Base-by-base conservation (phyloP, 2,329 filamentous ascomycete species). In the Xylaria sp. region DNA sequence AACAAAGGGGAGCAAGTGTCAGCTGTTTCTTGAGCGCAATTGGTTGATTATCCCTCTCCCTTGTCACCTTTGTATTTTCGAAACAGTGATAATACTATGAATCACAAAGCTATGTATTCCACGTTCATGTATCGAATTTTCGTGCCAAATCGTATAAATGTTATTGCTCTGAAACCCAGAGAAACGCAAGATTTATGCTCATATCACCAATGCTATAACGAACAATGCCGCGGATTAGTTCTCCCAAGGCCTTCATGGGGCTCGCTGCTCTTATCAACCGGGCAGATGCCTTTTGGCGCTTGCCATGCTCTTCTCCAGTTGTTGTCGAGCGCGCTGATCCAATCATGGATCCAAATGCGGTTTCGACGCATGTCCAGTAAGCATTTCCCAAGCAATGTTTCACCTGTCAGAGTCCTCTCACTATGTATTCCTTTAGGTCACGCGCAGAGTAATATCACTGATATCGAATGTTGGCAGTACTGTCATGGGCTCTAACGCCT, bases 401-500 rank as follows among this genome's bases (percentile, higher is more conserved):
- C 23, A 25, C 23, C 23, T 25, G 6, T 31, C 13, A 15, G 18
- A 8, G 7, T 15, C 50, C 18, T 54, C 25, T n/a, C 15, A 31
- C 5, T 37, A 15, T 13, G 15, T n/a, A 25, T n/a, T 18, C 15
- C 15, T 25, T 31, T 9, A 34, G 12, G n/a, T n/a, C 12, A 12
- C 52, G 4, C 15, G 20, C 28, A 37, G 20, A 37, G 37, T 3
- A 5, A 8, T 20, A 20, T 55, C 28, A 37, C 52, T 55, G 8
- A 55, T 15, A 34, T 8, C 18, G 3, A 20, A 15, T n/a, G 18
- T 34, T 55, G 82, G 88, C 2, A 90, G 91, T 75, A 88, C 85
- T 12, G 84, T 92, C 68, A 85, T 88, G 77, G 89, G 90, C 15
- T 89, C 89, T 23, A 88, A 87, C 71, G 88, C 83, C 8, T 91